Base-by-base conservation (phyloP, 495 filamentous ascomycete genomes). In the Penicillium chermesinum region DNA sequence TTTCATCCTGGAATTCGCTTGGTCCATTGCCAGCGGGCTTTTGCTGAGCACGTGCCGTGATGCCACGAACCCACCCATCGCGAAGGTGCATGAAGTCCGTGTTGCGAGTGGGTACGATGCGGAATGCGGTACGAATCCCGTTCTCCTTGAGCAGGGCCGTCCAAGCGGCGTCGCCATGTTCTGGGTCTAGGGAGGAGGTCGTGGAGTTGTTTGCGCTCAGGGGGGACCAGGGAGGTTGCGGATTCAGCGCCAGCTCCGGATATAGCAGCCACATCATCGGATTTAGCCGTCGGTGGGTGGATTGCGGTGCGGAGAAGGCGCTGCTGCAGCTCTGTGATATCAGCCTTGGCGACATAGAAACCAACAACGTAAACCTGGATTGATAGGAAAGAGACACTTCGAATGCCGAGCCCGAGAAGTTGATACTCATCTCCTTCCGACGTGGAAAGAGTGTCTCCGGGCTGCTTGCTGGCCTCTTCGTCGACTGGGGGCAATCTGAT, bases 331-430 rank as follows among this genome's bases (percentile, higher is more conserved):
- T 64, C 58, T 6, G 67, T 63, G 46, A 97, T 82, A 57, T 95
- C 88, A 30, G 80, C 65, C 3, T 83, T 90, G 16, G 87, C 86
- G 19, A 96, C 75, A 67, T 98, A 98, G 52, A 93, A 71, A 6
- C 93, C 93, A 0, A 95, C 86, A 13, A 96, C 86, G 71, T 98
- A 98, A 46, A 98, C 93, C 62, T 95, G 83, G 19, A 98, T 87
- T n/a, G 79, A 69, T 35, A 98, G 63, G 61, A 96, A 95, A 32
- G 84, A 89, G 15, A 98, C 93, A 7, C 85, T 91, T 43, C 93
- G 81, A 41, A 91, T 79, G 7, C 93, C 93, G 33, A 95, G 72
- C 0, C 93, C 93, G 5, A 96, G 74, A 0, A 96, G 78, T 20
- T 88, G 87, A 64, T 95, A 96, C 52, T 94, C 88, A 20, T 82